Evolutionary conservation across 495 filamentous ascomycete species (phyloP).

Genomic region (Penicillium angulare): DNA sequence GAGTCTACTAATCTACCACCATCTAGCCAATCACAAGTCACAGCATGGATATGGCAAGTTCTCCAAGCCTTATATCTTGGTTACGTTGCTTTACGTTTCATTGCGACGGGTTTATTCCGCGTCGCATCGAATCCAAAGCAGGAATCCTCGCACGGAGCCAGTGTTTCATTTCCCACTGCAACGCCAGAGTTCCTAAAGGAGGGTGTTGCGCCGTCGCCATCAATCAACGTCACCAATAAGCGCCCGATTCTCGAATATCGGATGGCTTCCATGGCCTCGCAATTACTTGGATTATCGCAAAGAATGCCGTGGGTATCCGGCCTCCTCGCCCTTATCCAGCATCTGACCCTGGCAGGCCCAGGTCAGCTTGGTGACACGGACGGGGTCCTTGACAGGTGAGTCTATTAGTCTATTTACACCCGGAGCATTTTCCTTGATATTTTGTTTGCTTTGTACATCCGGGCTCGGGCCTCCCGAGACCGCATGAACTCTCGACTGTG

Average conservation of each 20-base stretch:
- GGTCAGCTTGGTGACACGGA: constrained; percentile 70
- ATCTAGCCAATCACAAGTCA: constrained; percentile 29
- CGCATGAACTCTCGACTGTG: constrained; percentile 28
- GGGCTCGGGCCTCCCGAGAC: constrained; percentile 23
- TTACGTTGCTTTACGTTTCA: constrained; percentile 61
- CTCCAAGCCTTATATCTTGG: constrained; percentile 68
- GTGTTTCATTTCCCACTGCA: constrained; percentile 27
- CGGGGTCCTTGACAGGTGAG: constrained; percentile 88
- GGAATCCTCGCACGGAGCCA: constrained; percentile 19
- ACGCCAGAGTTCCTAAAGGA: constrained; percentile 16
- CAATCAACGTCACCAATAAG: constrained; percentile 49
- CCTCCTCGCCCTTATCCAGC: constrained; percentile 67
- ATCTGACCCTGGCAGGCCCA: constrained; percentile 66
- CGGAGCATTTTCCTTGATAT: constrained; percentile 13
- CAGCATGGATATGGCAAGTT: constrained; percentile 61
- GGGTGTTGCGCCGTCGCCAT: constrained; percentile 33
- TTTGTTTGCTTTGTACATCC: constrained; percentile 6
- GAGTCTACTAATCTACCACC: constrained; percentile 13
- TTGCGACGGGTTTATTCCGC: constrained; percentile 51
- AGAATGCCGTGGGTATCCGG: constrained; percentile 88
- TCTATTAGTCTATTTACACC: too few relatives aligned
- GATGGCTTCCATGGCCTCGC: constrained; percentile 66
- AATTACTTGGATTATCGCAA: constrained; percentile 64
- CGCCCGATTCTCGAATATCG: constrained; percentile 73
- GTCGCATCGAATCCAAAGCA: constrained; percentile 34